Evolutionary conservation across 192 early-diverging fungal genomes (phyloP), one percentile per base, ranked within the genome.

Genomic region (Entrophospora sp.): DNA sequence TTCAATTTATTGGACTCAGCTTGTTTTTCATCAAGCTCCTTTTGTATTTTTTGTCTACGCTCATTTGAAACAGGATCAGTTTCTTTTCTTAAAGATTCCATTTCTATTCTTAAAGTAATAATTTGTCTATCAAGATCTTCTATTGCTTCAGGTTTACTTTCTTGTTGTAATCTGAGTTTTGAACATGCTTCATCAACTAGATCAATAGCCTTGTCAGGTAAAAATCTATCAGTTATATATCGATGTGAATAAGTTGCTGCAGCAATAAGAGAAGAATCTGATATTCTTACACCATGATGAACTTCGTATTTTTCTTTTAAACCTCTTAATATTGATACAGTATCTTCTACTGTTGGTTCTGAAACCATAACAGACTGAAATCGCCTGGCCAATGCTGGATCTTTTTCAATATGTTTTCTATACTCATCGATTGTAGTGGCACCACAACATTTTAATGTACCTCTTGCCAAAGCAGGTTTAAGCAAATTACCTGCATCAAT

Each of bases 161-260:
- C 88, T 62, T 89, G 87, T 64, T 91, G 87, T 7, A 87, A 76
- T 53, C 87, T 70, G 52, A 91, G 76, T 67, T 87, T 89, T 28
- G 85, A 85, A 51, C 89, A 91, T 1, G 89, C 87, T 71, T 91
- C 89, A 53, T 91, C 89, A 5, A 91, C 77, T 24, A 91, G 66
- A 71, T 91, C 89, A 52, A 91, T 91, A 14, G 89, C 89, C 52
- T 90, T 90, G 73, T 91, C 89, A 0, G 89, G 89, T 43, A 90
- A 69, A 65, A 85, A 87, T 1, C 87, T 75, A 24, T 83, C 79
- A 1, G 84, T 83, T 34, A 91, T 84, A 60, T 90, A 91, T 37
- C 89, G 83, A 61, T 91, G 83, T 9, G 85, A 81, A 45, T 86
- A 79, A 27, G 83, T 81, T 0, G 87, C 88, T 6, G 89, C 88